Conservation (phyloP, 371 early-diverging fungal genomes). For the Mortierella sp. region DNA sequence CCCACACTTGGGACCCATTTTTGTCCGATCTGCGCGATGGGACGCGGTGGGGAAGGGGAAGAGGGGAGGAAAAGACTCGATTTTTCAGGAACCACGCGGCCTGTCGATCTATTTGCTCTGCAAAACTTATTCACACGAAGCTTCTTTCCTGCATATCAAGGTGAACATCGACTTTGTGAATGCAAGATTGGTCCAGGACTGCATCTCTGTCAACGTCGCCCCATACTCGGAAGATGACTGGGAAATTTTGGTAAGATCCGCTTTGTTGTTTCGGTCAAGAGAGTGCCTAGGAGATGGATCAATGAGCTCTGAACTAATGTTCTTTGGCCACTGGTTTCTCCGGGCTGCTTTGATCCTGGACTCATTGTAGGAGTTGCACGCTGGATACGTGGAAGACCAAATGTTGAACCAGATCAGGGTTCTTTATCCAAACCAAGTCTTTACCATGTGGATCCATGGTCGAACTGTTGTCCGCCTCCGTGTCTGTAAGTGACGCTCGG, state of each 20-base stretch:
- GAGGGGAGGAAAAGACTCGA: background rate
- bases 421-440: conserved; percentile 70
- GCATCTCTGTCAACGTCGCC: conserved; percentile 77
- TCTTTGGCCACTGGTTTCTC: too few relatives aligned
- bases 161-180: conserved; percentile 72
- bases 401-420: conserved; percentile 81
- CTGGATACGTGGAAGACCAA: conserved; percentile 83
- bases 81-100: conserved; percentile 4
- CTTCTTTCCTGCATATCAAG: too few relatives aligned
- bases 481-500: conserved; percentile 59
- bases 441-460: conserved; percentile 81
- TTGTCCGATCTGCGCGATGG: too few relatives aligned
- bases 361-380: conserved; percentile 74
- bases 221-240: conserved; percentile 87
- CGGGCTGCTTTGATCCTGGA: background rate
- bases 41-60: too few relatives aligned
- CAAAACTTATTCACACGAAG: too few relatives aligned
- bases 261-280: too few relatives aligned
- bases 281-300: too few relatives aligned
- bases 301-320: too few relatives aligned
- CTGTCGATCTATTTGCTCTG: too few relatives aligned
- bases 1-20: too few relatives aligned
- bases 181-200: conserved; percentile 64
- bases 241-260: conserved; percentile 84
- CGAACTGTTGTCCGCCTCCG: conserved; percentile 67